Evolutionary conservation across 2,329 filamentous ascomycete genomes (phyloP).

Genomic region (Epichloe aotearoae): DNA sequence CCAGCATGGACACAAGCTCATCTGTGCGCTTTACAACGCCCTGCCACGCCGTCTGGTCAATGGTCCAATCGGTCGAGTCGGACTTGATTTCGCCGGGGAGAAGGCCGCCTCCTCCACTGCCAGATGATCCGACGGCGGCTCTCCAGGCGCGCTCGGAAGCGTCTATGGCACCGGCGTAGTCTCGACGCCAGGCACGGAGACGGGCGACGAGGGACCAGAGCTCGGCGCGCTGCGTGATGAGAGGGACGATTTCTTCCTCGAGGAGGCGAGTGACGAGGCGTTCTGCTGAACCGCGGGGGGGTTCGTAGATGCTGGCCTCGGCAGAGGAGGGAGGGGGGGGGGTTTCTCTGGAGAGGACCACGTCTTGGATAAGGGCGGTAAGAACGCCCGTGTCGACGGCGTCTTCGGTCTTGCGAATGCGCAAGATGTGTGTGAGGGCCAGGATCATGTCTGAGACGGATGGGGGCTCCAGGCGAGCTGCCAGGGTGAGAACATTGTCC

Average conservation of each 20-base stretch:
- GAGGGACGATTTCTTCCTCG: conserved; percentile 60
- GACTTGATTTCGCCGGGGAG: conserved; percentile 22
- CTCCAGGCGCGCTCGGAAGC: conserved; percentile 88
- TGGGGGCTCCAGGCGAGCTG: conserved; percentile 62
- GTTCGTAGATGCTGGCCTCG: conserved; percentile 18
- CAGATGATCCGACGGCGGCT: conserved; percentile 43
- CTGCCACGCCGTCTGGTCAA: conserved; percentile 52
- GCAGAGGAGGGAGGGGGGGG: conserved; percentile 6
- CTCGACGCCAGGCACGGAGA: conserved; percentile 59
- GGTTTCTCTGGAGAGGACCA: conserved; percentile 36
- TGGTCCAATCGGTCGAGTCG: conserved; percentile 24
- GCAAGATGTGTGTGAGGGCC: conserved; percentile 61
- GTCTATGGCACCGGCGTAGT: conserved; percentile 60
- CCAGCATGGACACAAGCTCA: conserved; percentile 69
- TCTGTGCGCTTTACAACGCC: conserved; percentile 66
- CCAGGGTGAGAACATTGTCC: conserved; percentile 89
- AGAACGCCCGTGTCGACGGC: conserved; percentile 66
- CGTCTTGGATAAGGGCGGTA: conserved; percentile 56
- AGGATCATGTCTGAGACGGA: conserved; percentile 63
- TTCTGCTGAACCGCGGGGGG: conserved; percentile 43
- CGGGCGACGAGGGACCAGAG: conserved; percentile 66
- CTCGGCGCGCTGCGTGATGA: conserved; percentile 67
- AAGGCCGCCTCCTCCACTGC: conserved; percentile 28
- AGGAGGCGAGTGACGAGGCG: conserved; percentile 57
- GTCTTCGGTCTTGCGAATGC: conserved; percentile 64